Percentiles rank a stretch among this genome's conserved stretches.
Conservation (phyloP, 345 rosid genomes). For the Gossypium ekmanianum region DNA sequence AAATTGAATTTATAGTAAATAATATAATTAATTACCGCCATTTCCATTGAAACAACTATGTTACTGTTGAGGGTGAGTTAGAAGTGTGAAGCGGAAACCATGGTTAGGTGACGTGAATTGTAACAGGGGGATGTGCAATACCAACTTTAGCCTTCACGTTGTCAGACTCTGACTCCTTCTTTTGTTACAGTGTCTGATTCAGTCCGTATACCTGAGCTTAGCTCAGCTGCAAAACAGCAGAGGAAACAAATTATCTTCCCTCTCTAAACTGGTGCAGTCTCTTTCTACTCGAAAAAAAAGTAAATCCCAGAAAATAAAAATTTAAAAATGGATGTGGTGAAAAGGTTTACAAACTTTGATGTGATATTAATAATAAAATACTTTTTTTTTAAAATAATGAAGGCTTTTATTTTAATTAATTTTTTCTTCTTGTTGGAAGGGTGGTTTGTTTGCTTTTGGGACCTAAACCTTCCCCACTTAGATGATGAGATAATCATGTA, state of each 20-base stretch:
- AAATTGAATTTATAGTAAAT: too few relatives aligned
- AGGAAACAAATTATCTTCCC: conserved; percentile 14
- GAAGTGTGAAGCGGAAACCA: neutral
- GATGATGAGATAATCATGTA: conserved; percentile 87
- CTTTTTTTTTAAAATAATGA: neutral
- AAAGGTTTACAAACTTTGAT: conserved; percentile 6
- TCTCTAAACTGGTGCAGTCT: conserved; percentile 38
- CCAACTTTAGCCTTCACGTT: conserved; percentile 4
- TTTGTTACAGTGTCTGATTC: neutral
- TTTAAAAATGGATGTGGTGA: neutral
- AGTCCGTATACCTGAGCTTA: conserved; percentile 13
- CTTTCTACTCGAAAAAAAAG: conserved; percentile 27
- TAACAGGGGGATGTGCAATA: neutral
- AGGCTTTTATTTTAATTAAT: neutral
- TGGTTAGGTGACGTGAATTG: neutral
- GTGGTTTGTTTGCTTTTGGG: conserved; percentile 38
- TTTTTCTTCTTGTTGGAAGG: neutral
- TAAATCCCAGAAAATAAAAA: conserved; percentile 4
- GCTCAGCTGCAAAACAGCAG: conserved; percentile 14
- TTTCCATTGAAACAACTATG: neutral
- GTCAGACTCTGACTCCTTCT: neutral
- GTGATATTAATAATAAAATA: conserved; percentile 18
- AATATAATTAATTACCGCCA: neutral
- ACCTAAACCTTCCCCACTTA: conserved; percentile 43
- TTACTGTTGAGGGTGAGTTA: neutral